Evolutionary conservation across 2,329 filamentous ascomycete species (phyloP), one percentile per base, ranked within the genome.

Genomic region (Paracoccidioides lutzii): DNA sequence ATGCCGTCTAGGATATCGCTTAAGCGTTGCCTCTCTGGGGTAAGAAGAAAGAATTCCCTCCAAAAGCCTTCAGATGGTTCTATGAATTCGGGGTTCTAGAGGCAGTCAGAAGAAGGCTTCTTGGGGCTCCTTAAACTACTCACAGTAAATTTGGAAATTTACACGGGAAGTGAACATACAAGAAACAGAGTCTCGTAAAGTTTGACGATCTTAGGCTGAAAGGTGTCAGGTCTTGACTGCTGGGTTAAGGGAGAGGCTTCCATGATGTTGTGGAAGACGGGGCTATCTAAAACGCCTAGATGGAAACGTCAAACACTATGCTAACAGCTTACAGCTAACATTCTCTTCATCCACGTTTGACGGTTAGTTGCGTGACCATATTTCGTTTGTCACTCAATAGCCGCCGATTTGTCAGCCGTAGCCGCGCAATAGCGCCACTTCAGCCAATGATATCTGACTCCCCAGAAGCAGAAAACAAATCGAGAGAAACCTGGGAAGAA

Each of bases 211-310:
- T 98, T 98, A 55, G 88, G 91, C 73, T 94, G 87, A 69, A 98
- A 96, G 43, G 85, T 82, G 71, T 94, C 87, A 55, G 91, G 93
- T 65, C 89, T 82, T 72, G 83, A 82, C 78, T 96, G 90, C 73
- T 94, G 90, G 56, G 90, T 95, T 68, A 98, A 81, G 61, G 93
- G 93, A 69, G 91, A 97, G 64, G 84, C 80, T 76, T 95, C 88
- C 88, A 94, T 94, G 55, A 46, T 57, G 28, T 28, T n/a, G 38
- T 12, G 49, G 22, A 22, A 38, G 50, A 42, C 3, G 2, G 6
- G 8, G 38, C 37, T 22, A 7, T n/a, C 8, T 41, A 22, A 22
- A 41, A n/a, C 22, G 49, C 37, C 33, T 22, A 48, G 22, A 22
- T 22, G 22, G 22, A 2, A 22, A 2, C 22, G 22, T 22, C 22